phyloP scores from a whole-genome alignment of 352 stramenopile genomes.

The Globisporangium uncinulatum region DNA sequence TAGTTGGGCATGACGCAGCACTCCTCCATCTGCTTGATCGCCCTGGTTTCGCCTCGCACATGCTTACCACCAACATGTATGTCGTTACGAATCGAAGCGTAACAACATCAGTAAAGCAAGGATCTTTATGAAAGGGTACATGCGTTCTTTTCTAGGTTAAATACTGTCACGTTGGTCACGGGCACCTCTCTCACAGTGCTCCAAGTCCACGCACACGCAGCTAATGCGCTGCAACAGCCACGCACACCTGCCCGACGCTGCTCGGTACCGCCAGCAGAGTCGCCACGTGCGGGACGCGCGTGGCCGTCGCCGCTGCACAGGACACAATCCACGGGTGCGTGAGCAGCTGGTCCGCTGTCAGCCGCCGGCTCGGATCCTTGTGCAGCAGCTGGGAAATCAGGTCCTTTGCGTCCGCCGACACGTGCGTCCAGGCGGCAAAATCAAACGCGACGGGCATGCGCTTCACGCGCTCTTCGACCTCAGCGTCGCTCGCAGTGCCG shows the following conservation, averaged over 20 bases:
- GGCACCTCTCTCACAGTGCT: no score
- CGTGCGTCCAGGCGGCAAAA: slow-evolving; percentile 44
- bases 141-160: background rate
- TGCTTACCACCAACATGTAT: slow-evolving; percentile 14
- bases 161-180: background rate
- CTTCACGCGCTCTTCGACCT: slow-evolving; percentile 82
- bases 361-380: slow-evolving; percentile 74
- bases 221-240: background rate
- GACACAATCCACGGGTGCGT: slow-evolving; percentile 87
- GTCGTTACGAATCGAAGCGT: slow-evolving; percentile 1
- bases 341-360: slow-evolving; percentile 88
- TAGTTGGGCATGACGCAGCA: slow-evolving; percentile 73
- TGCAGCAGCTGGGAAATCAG: slow-evolving; percentile 85
- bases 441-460: slow-evolving; percentile 42
- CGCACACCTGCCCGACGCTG: slow-evolving; percentile 2
- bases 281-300: slow-evolving; percentile 5
- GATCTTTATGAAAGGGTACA: background rate
- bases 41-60: slow-evolving; percentile 73
- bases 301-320: background rate
- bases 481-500: slow-evolving; percentile 71
- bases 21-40: slow-evolving; percentile 61
- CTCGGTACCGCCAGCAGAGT: slow-evolving; percentile 7
- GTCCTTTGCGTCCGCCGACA: slow-evolving; percentile 88
- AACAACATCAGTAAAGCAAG: background rate
- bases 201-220: no score